Base-by-base conservation (phyloP, 768 basidiomycete species). In the Leccinum broughii region DNA sequence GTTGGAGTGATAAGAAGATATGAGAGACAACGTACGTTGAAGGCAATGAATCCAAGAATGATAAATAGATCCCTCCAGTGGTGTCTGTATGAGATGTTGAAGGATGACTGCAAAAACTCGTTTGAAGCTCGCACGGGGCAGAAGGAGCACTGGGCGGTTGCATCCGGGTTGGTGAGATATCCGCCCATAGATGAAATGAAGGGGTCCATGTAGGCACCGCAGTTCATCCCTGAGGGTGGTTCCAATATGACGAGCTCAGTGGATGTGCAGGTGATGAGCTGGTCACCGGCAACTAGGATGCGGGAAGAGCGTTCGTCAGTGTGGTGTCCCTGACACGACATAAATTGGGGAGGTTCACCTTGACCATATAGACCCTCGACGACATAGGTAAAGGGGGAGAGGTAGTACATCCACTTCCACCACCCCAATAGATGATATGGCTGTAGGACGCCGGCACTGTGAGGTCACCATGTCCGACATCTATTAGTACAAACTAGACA, bases 121-220 rank as follows among this genome's bases (percentile, higher is more conserved):
- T 88, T 80, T 4, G 86, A 86, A 3, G 76, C 80, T 7, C 76
- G 64, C 30, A 78, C 77, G 1, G 83, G 73, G 63, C 89, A 89
- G 72, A 83, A 88, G 22, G 77, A 59, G 68, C 88, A 91, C 49
- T 67, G 71, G n/a, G 72, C 59, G 0, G 81, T 81, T 4, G 85
- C 83, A n/a, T 80, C 69, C 1, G 83, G 78, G 63, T 88, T 81
- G 24, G 76, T 65, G 30, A 90, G 70, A 62, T 85, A 86, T 9
- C 88, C 88, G 0, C 88, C 84, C 5, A 78, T 76, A 1, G 63
- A 49, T 0, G 70, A 59, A 15, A 87, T 83, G 72, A 80, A 92
- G 0, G 75, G 66, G 20, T 70, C 51, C 68, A 88, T 73, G 69
- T 83, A 91, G 4, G 76, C 60, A 4, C 64, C 65, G 66, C 90